Conservation (phyloP, 805 yeast species). For the Saturnispora serradocipensis region DNA sequence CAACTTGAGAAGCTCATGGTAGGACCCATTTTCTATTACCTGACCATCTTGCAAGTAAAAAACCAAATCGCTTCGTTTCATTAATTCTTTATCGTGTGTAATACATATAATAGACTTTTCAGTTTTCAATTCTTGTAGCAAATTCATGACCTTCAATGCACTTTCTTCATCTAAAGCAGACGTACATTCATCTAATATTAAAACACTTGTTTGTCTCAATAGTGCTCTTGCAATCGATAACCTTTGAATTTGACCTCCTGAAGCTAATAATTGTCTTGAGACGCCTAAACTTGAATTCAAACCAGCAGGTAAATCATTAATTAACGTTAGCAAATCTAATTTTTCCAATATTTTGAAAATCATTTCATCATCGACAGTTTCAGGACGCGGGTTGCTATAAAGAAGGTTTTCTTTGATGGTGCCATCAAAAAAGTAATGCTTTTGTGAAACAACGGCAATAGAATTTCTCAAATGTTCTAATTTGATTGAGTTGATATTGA, state of each 20-base stretch:
- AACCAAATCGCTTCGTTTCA: slow-evolving; percentile 45
- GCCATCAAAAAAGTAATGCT: slow-evolving; percentile 63
- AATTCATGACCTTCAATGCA: slow-evolving; percentile 36
- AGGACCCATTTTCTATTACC: slow-evolving; percentile 37
- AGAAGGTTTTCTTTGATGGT: slow-evolving; percentile 60
- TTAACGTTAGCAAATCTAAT: slow-evolving; percentile 47
- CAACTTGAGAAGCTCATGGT: slow-evolving; percentile 7
- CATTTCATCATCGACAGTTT: slow-evolving; percentile 19
- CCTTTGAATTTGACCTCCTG: slow-evolving; percentile 90
- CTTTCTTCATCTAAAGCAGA: slow-evolving; percentile 73
- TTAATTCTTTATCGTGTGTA: slow-evolving; percentile 67
- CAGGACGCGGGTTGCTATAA: slow-evolving; percentile 40
- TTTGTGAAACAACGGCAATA: slow-evolving; percentile 69
- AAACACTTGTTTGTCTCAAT: slow-evolving; percentile 50
- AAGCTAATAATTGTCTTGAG: slow-evolving; percentile 36
- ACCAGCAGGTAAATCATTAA: slow-evolving; percentile 45
- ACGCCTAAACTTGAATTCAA: slow-evolving; percentile 52
- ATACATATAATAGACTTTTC: slow-evolving; percentile 45
- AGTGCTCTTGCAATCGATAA: slow-evolving; percentile 78
- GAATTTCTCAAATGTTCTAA: slow-evolving; percentile 39
- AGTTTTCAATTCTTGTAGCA: slow-evolving; percentile 33
- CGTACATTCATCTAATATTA: slow-evolving; percentile 85
- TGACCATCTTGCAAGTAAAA: slow-evolving; percentile 42
- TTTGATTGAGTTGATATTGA: slow-evolving; percentile 39
- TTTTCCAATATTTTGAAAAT: slow-evolving; percentile 32